These are phyloP conservation scores for Suillus subluteus DNA, from an alignment of 768 basidiomycete genomes.

Conservation along the genomic window DNA sequence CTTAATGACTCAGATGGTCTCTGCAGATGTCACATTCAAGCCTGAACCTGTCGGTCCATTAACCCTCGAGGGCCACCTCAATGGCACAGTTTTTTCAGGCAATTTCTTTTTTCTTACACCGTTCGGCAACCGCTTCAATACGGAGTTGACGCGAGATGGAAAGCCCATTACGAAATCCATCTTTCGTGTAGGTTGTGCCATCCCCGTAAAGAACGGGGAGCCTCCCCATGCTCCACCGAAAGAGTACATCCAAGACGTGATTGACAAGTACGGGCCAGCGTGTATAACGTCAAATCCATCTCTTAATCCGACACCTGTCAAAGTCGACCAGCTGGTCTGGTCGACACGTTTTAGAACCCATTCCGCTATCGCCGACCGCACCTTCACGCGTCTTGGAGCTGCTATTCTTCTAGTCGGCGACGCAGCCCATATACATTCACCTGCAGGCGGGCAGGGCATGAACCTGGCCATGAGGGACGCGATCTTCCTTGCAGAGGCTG, in stretches of 20 bases:
- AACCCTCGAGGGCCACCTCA: constrained; percentile 17
- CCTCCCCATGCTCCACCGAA: constrained; percentile 28
- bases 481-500: constrained; percentile 44
- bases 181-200: constrained; percentile 43
- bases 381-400: constrained; percentile 32
- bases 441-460: constrained; percentile 62
- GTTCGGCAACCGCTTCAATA: constrained; percentile 25
- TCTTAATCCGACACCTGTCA: constrained; percentile 27
- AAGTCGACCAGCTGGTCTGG: constrained; percentile 41
- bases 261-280: constrained; percentile 2
- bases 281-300: constrained; percentile 7
- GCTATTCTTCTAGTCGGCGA: constrained; percentile 36
- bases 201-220: constrained; percentile 32
- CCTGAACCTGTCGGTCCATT: constrained; percentile 22
- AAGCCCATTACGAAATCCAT: constrained; percentile 16
- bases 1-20: constrained; percentile 41
- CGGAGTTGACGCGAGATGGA: not conserved
- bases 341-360: constrained; percentile 46
- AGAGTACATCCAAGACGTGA: constrained; percentile 9
- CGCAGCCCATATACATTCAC: constrained; percentile 57
- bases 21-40: constrained; percentile 51
- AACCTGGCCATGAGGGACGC: constrained; percentile 59
- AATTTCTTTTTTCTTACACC: constrained; percentile 38
- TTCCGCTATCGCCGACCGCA: constrained; percentile 43
- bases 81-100: constrained; percentile 24